phyloP scores from a whole-genome alignment of 805 yeast species.

The Saccharomyces jurei region DNA sequence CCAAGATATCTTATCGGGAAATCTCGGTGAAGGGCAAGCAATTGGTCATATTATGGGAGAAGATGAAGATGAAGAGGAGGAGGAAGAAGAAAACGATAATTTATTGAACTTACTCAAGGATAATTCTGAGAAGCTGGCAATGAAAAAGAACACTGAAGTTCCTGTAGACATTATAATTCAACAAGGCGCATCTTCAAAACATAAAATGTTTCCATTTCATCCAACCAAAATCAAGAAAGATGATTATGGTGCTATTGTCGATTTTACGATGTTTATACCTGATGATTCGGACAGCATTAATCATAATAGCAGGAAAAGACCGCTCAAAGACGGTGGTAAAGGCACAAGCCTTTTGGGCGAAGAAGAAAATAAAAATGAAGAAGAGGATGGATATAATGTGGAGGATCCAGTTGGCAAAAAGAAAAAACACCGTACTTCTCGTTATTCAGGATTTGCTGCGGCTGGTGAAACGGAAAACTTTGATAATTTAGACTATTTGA shows the following conservation, averaged over 20 bases:
- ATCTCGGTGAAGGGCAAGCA: slow-evolving; percentile 1
- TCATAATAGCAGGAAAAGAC: slow-evolving; percentile 26
- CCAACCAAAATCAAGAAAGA: slow-evolving; percentile 56
- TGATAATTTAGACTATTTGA: slow-evolving; percentile 45
- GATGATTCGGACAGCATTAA: slow-evolving; percentile 38
- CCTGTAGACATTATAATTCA: slow-evolving; percentile 25
- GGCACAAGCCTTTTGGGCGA: neutral
- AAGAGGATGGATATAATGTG: slow-evolving; percentile 23
- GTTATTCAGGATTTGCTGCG: neutral
- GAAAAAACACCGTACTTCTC: slow-evolving; percentile 9
- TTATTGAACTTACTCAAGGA: slow-evolving; percentile 17
- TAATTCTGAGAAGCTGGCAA: neutral
- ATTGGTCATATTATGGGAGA: slow-evolving; percentile 5
- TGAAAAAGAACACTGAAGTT: slow-evolving; percentile 9
- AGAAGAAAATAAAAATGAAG: slow-evolving; percentile 19
- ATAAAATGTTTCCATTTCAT: slow-evolving; percentile 70
- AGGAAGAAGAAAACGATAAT: slow-evolving; percentile 31
- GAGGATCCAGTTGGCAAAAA: slow-evolving; percentile 15
- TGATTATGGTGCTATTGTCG: slow-evolving; percentile 80
- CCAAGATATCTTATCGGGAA: neutral
- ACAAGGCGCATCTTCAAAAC: slow-evolving; percentile 25
- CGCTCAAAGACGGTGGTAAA: slow-evolving; percentile 17
- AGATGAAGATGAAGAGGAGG: slow-evolving; percentile 27
- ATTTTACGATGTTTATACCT: slow-evolving; percentile 50
- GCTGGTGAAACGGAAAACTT: slow-evolving; percentile 29